A percentile compares a stretch with the other conserved stretches of the same genome.
Conservation (phyloP, 768 basidiomycete species). For the Psilocybe tampanensis region DNA sequence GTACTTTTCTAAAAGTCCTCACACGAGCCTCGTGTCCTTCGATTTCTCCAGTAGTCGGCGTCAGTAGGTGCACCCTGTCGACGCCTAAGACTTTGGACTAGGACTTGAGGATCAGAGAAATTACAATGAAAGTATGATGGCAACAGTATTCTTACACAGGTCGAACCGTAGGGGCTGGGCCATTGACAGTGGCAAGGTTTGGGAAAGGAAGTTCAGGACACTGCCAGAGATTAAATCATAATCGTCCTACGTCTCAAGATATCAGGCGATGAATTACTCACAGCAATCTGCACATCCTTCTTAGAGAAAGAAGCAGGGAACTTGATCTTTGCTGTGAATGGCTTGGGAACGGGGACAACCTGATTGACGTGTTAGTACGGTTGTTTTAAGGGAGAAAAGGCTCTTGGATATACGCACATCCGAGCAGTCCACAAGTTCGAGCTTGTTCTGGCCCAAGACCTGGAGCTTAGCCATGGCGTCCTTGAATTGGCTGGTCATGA, state of each 20-base stretch:
- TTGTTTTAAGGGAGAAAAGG: background rate
- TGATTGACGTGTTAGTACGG: background rate
- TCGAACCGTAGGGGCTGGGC: conserved; percentile 19
- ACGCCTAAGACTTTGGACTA: too few relatives aligned
- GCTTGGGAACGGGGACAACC: conserved; percentile 18
- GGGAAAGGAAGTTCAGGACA: conserved; percentile 16
- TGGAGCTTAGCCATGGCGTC: conserved; percentile 37
- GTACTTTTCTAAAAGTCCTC: too few relatives aligned
- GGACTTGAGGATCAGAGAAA: too few relatives aligned
- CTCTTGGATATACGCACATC: conserved; percentile 20
- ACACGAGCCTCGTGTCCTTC: too few relatives aligned
- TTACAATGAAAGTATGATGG: too few relatives aligned
- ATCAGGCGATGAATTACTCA: too few relatives aligned
- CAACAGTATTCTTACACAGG: conserved; percentile 13
- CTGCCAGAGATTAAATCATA: too few relatives aligned
- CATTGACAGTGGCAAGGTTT: conserved; percentile 16
- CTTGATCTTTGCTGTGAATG: conserved; percentile 17
- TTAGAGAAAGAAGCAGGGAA: conserved; percentile 21
- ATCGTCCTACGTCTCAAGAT: too few relatives aligned
- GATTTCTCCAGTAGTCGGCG: too few relatives aligned
- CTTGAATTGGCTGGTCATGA: conserved; percentile 28
- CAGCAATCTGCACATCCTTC: conserved; percentile 21
- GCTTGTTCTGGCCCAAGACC: conserved; percentile 30
- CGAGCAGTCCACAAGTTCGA: conserved; percentile 37
- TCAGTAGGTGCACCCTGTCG: too few relatives aligned